Evolutionary conservation across 805 yeast species (phyloP).

Genomic region (Ascoidea rubescens): DNA sequence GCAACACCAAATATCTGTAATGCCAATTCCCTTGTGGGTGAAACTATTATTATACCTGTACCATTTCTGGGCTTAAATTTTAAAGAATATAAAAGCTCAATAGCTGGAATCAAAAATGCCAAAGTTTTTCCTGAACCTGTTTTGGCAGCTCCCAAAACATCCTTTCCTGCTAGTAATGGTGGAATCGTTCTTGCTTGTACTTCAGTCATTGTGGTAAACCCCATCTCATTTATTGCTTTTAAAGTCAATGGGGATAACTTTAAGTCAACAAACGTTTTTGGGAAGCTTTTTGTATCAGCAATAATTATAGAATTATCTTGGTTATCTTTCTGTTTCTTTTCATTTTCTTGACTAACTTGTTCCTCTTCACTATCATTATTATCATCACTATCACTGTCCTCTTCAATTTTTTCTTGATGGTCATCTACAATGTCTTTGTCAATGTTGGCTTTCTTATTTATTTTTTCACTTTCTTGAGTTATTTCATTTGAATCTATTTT

Average conservation of each 20-base stretch:
- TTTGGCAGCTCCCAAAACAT: slow-evolving; percentile 98
- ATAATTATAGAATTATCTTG: background rate
- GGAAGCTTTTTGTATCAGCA: slow-evolving; percentile 4
- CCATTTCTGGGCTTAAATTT: slow-evolving; percentile 97
- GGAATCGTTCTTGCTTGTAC: slow-evolving; percentile 96
- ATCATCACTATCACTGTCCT: too few relatives aligned
- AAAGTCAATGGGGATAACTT: slow-evolving; percentile 71
- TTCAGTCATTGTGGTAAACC: slow-evolving; percentile 81
- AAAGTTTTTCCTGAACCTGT: slow-evolving; percentile 98
- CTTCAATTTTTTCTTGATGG: too few relatives aligned
- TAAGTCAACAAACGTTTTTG: slow-evolving; percentile 29
- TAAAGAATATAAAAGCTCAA: slow-evolving; percentile 78
- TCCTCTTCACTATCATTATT: too few relatives aligned
- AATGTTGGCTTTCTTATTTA: too few relatives aligned
- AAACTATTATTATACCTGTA: slow-evolving; percentile 89
- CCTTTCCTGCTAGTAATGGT: slow-evolving; percentile 90
- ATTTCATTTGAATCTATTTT: too few relatives aligned
- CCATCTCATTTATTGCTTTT: slow-evolving; percentile 77
- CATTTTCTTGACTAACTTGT: background rate
- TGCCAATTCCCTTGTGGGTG: slow-evolving; percentile 97
- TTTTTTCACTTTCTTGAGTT: too few relatives aligned
- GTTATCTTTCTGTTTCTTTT: slow-evolving; percentile 1
- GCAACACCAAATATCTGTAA: slow-evolving; percentile 97
- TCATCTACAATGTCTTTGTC: too few relatives aligned
- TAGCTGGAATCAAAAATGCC: slow-evolving; percentile 91